Conservation (phyloP, 2,329 filamentous ascomycete genomes). For the Fusarium sp. region DNA sequence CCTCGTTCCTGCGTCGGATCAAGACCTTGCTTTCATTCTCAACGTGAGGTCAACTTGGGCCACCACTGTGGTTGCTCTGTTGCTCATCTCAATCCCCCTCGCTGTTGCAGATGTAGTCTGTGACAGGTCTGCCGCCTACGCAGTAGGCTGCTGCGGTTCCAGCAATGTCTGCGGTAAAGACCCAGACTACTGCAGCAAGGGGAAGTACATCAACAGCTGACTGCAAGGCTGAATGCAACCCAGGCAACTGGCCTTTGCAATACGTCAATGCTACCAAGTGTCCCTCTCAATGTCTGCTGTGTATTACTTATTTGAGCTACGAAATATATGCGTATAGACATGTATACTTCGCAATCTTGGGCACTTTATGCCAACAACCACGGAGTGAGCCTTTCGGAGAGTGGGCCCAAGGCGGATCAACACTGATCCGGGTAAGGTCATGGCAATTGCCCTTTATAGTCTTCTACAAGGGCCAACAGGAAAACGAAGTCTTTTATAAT, state of each 20-base stretch:
- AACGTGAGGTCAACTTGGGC: too few species aligned
- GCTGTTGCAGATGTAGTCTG: too few species aligned
- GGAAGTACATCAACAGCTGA: neutral
- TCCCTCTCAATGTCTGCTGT: constrained; percentile 7
- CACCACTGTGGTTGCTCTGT: too few species aligned
- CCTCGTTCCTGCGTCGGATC: too few species aligned
- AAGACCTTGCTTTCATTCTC: too few species aligned
- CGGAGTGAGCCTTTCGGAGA: neutral
- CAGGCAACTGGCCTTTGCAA: neutral
- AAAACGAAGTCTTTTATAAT: neutral
- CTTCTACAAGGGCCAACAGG: neutral
- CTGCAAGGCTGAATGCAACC: neutral
- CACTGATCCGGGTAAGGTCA: neutral
- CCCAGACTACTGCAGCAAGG: neutral
- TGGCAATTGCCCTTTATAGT: neutral
- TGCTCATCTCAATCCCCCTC: too few species aligned
- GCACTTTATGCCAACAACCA: neutral
- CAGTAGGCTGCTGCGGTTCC: too few species aligned
- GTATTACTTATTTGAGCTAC: too few species aligned
- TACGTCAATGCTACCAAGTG: neutral
- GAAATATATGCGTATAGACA: too few species aligned
- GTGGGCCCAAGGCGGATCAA: neutral
- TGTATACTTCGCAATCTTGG: too few species aligned
- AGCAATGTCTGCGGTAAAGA: neutral
- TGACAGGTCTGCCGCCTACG: too few species aligned